Percentiles rank a stretch among this genome's conserved stretches.
Evolutionary conservation across 768 basidiomycete species (phyloP).

Genomic region (Boletus edulis): DNA sequence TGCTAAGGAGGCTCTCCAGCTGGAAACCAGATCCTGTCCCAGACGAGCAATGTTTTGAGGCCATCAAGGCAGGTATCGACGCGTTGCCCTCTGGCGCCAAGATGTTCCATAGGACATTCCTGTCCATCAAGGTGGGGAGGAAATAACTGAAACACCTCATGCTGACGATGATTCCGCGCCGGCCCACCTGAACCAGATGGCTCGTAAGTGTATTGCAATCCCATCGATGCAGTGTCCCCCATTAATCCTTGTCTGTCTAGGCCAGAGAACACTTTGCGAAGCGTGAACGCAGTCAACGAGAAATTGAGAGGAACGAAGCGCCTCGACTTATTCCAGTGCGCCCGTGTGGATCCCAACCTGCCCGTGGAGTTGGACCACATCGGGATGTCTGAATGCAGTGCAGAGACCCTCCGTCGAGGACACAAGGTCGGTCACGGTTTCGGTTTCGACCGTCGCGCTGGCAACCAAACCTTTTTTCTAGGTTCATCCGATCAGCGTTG

Average conservation of each 20-base stretch:
- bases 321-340: slow-evolving; percentile 57
- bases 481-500: slow-evolving; percentile 54
- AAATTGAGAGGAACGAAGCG: slow-evolving; percentile 52
- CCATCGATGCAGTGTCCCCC: not conserved
- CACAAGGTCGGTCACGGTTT: slow-evolving; percentile 13
- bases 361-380: slow-evolving; percentile 56
- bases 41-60: slow-evolving; percentile 60
- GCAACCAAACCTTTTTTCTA: slow-evolving; percentile 14
- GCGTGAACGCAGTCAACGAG: slow-evolving; percentile 41
- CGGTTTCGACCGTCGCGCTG: not conserved
- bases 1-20: slow-evolving; percentile 12
- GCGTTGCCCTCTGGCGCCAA: slow-evolving; percentile 42
- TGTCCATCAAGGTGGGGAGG: slow-evolving; percentile 32
- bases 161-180: not conserved
- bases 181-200: slow-evolving; percentile 15
- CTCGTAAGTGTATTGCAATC: slow-evolving; percentile 20
- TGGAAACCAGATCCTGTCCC: slow-evolving; percentile 45
- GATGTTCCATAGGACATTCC: slow-evolving; percentile 38
- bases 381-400: slow-evolving; percentile 54
- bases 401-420: slow-evolving; percentile 44
- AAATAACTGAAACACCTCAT: not conserved
- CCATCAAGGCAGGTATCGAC: slow-evolving; percentile 53
- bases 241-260: not conserved
- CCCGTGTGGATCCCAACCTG: slow-evolving; percentile 42
- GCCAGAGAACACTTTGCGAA: slow-evolving; percentile 42